phyloP scores from a whole-genome alignment of 345 rosid species.

The Citropsis articulata region DNA sequence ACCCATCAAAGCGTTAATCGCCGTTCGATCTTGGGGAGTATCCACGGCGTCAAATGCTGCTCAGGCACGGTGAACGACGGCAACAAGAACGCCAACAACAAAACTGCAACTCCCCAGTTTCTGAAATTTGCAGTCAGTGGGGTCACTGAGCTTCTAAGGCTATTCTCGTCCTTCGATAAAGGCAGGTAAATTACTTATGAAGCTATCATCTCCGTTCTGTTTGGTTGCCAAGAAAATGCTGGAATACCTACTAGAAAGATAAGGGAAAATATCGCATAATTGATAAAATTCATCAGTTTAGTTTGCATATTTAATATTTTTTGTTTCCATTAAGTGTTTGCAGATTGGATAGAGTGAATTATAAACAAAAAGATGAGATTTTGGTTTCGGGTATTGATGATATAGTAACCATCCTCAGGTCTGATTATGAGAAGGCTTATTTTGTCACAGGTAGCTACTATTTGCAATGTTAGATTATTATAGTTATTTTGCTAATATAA shows the following conservation, averaged over 20 bases:
- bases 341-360: slow-evolving; percentile 20
- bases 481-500: not conserved
- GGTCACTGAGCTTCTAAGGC: slow-evolving; percentile 64
- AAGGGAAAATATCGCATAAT: not conserved
- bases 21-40: slow-evolving; percentile 28
- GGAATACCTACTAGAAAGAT: not conserved
- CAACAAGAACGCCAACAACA: not conserved
- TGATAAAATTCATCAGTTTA: not conserved
- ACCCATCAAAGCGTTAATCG: not conserved
- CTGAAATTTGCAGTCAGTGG: slow-evolving; percentile 69
- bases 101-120: slow-evolving; percentile 39
- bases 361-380: slow-evolving; percentile 30
- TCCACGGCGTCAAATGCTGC: slow-evolving; percentile 39
- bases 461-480: not conserved
- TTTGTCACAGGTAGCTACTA: slow-evolving; percentile 70
- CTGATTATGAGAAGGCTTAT: slow-evolving; percentile 75
- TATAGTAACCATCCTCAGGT: slow-evolving; percentile 48
- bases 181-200: slow-evolving; percentile 25
- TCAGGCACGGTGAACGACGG: slow-evolving; percentile 34
- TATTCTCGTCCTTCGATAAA: slow-evolving; percentile 37
- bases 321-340: not conserved
- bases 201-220: not conserved
- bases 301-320: not conserved
- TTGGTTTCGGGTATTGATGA: slow-evolving; percentile 47
- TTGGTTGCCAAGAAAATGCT: slow-evolving; percentile 14